Evolutionary conservation across 306 rosid genomes (phyloP), one percentile per base, ranked within the genome.

Genomic region (Abrus precatorius): DNA sequence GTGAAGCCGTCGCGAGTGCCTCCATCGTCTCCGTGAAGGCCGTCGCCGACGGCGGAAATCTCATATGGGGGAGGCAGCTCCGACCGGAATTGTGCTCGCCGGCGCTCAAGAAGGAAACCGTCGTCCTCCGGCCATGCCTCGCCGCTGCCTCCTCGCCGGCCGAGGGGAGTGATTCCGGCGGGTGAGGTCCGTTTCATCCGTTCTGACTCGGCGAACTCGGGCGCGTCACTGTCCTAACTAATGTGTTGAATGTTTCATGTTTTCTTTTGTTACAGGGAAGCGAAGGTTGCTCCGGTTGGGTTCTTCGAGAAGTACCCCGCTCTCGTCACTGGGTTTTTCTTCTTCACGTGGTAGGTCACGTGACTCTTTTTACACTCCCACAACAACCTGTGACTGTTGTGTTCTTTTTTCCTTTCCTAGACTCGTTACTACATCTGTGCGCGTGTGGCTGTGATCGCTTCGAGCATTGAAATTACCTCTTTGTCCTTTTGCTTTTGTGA

Each of bases 121-220:
- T 73, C 12, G 81, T 65, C 32, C 83, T 91, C 34, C 82, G 78
- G 57, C 95, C 94, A 0, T 84, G 93, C 68, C 86, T 65, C 11
- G 86, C 79, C 9, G 91, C 98, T 1, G 92, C 97, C 29, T 89
- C 97, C 41, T 92, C 93, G 27, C 88, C 97, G 49, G 86, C 95
- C 20, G 94, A 82, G 49, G 97, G 97, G 2, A 84, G 87, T 84
- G 98, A 95, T 92, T 95, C 98, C 88, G 90, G 97, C 88, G 98
- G 98, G 98, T 95, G 98, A 95, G 98, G 97, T 95, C 97, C 98
- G 97, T 92, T 81, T 87, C 93, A 82, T 90, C 90, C 92, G 97
- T 87, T 92, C 87, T 84, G 88, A 81, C 88, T 82, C 91, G 71
- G 89, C 28, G 32, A 49, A 81, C 65, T 88, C 82, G 61, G 14